Base-by-base conservation (phyloP, 345 rosid genomes). In the Zanthoxylum bungeanum region DNA sequence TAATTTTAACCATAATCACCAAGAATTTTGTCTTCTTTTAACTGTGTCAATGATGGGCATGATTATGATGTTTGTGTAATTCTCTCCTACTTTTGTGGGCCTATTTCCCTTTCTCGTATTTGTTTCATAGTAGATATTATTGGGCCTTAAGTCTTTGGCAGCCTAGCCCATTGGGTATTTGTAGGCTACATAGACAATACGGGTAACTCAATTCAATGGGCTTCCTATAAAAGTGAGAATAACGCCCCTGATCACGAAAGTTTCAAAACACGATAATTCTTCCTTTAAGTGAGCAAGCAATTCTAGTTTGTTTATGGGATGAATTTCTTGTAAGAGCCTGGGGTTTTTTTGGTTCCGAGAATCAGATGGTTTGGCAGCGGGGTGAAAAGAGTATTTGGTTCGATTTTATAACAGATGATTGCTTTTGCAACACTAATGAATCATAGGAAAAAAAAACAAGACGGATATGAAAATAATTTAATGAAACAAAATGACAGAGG, bases 1-100 rank as follows among this genome's bases (percentile, higher is more conserved):
- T 59, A 27, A 55, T 69, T 74, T n/a, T 71, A 75, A 72, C 65
- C 64, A 21, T 72, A 71, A 27, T 34, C 27, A 7, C 28, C 66
- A 30, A 63, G 60, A 69, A 76, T 78, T 76, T 80, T 78, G 66
- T 24, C 57, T 79, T n/a, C 44, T 79, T 42, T 62, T 67, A 28
- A 1, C 61, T 12, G 51, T 53, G 42, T 70, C 27, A 27, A 16
- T 47, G 50, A 68, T 42, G 63, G 61, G 49, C 19, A 44, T 14
- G 44, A 34, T 72, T 34, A 53, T 28, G 60, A 60, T 53, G 39
- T 60, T 24, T 52, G 16, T 27, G 25, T 53, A 10, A 10, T 6
- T 50, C 24, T 36, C 10, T 36, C n/a, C n/a, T 7, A 4, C 14
- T 2, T 1, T 25, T 51, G 4, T 24, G 17, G 12, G 40, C 27